phyloP scores from a whole-genome alignment of 2,329 filamentous ascomycete species.

The Colletotrichum noveboracense region DNA sequence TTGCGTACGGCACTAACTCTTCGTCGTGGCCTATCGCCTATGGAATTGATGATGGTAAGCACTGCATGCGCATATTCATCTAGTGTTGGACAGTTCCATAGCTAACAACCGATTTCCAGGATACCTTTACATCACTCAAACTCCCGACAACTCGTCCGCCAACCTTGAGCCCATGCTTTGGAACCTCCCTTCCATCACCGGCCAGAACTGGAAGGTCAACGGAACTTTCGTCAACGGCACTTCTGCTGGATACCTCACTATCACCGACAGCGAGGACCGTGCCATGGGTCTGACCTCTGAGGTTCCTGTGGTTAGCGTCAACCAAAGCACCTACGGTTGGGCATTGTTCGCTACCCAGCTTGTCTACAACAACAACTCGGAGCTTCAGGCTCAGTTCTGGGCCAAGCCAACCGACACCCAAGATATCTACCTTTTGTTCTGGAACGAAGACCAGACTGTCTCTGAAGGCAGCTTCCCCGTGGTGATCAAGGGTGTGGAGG shows the following conservation, averaged over 20 bases:
- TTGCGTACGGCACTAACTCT: neutral
- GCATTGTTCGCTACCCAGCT: neutral
- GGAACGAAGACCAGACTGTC: neutral
- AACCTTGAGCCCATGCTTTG: neutral
- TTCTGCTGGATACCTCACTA: neutral
- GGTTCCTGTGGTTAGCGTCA: neutral
- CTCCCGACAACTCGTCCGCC: neutral
- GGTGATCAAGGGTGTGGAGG: neutral
- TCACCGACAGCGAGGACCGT: neutral
- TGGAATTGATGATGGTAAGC: neutral
- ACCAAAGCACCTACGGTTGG: neutral
- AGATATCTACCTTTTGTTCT: neutral
- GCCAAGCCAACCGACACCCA: neutral
- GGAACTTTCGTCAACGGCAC: neutral
- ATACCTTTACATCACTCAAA: neutral
- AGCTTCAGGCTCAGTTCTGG: neutral
- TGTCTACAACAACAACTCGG: neutral
- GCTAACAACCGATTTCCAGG: neutral
- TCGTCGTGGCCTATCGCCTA: neutral
- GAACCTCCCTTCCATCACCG: neutral
- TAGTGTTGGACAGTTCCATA: fast-evolving
- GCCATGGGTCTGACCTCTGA: neutral
- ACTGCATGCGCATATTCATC: neutral
- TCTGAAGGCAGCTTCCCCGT: neutral
- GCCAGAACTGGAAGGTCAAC: neutral